phyloP scores from a whole-genome alignment of 2,329 filamentous ascomycete species.

The Microcera coccophila region DNA sequence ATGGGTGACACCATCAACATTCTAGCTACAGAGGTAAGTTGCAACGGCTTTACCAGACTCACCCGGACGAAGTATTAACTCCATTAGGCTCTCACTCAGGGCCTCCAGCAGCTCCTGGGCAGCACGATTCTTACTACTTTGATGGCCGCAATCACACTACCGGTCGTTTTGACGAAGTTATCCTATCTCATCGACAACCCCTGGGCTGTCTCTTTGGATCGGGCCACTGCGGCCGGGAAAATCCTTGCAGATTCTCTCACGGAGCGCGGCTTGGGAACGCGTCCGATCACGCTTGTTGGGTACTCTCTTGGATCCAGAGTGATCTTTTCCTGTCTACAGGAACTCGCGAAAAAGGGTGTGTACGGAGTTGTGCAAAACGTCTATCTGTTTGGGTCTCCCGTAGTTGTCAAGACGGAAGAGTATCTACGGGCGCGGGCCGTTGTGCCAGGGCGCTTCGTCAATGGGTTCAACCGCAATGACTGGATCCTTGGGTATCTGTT shows the following conservation, averaged over 20 bases:
- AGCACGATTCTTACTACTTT: constrained; percentile 82
- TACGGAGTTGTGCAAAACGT: constrained; percentile 90
- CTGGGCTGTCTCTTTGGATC: constrained; percentile 92
- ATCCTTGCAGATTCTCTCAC: constrained; percentile 93
- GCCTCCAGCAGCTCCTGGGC: constrained; percentile 89
- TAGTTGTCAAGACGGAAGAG: constrained; percentile 89
- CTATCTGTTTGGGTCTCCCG: constrained; percentile 87
- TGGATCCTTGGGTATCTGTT: constrained; percentile 98
- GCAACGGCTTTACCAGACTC: not conserved
- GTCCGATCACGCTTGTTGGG: constrained; percentile 88
- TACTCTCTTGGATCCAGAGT: constrained; percentile 91
- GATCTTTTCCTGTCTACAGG: constrained; percentile 86
- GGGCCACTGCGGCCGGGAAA: constrained; percentile 81
- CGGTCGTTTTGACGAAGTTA: constrained; percentile 86
- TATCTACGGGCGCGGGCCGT: constrained; percentile 77
- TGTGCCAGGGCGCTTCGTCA: constrained; percentile 88
- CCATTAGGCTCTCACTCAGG: constrained; percentile 83
- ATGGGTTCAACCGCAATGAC: constrained; percentile 89
- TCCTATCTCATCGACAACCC: constrained; percentile 97
- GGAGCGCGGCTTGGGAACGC: constrained; percentile 83
- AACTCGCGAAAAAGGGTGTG: constrained; percentile 79
- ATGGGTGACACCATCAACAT: constrained; percentile 99
- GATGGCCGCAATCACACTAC: constrained; percentile 91
- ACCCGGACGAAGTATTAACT: constrained; percentile 3
- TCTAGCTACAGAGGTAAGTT: constrained; percentile 84